Evolutionary conservation across 73 alveolate species (phyloP).

Genomic region (Uronychia binucleata): DNA sequence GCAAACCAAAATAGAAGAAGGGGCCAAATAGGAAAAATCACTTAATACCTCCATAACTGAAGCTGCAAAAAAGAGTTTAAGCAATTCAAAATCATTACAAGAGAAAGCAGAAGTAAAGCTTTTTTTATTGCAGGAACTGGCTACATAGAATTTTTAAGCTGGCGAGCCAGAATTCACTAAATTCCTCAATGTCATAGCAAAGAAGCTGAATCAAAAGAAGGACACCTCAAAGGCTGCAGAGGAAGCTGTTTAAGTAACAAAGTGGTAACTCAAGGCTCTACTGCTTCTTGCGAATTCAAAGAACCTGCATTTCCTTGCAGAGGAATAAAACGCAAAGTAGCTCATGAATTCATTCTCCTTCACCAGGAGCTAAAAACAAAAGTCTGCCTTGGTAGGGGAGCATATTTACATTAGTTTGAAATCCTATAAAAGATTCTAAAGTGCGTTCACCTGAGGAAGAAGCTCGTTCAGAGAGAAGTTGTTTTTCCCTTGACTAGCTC

Average conservation of each 20-base stretch:
- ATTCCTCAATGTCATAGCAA: neutral
- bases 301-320: neutral
- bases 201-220: neutral
- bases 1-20: too few species aligned
- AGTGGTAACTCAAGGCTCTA: neutral
- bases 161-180: neutral
- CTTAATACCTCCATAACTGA: too few species aligned
- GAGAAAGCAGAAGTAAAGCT: neutral
- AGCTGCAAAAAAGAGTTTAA: too few species aligned
- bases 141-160: neutral
- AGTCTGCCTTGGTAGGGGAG: neutral
- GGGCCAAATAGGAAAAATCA: too few species aligned
- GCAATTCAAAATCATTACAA: neutral
- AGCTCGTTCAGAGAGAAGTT: neutral
- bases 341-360: neutral
- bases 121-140: neutral
- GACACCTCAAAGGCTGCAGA: neutral
- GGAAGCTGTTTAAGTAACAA: neutral
- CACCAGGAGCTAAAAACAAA: neutral
- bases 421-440: neutral
- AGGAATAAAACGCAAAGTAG: neutral
- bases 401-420: neutral
- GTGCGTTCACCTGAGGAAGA: neutral
- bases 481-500: neutral
- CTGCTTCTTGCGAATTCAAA: neutral